Evolutionary conservation across 2,329 filamentous ascomycete genomes (phyloP), one percentile per base, ranked within the genome.

Genomic region (Sclerotinia spermophila): DNA sequence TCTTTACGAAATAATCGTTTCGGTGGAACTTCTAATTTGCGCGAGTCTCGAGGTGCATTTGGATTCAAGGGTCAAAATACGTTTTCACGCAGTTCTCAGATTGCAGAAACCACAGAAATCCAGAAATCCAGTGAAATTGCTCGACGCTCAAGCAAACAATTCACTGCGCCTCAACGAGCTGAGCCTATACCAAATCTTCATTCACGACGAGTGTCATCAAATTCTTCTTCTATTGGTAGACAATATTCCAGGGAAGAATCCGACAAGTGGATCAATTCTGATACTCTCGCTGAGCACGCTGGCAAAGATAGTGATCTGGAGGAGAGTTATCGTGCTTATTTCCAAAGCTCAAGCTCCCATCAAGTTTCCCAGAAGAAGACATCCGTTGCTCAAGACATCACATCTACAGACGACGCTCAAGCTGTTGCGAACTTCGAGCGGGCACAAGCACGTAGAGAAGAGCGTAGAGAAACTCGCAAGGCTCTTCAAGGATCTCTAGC

Each of bases 221-320:
- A 44, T n/a, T 19, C n/a, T 24, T 38, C 24, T 53, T 53, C 35
- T 8, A 21, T 27, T n/a, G 5, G 62, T 40, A 53, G n/a, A 42
- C 62, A 53, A 30, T 40, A 24, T 27, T 24, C 35, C 15, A 42
- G 19, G 19, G 62, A 66, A 53, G 45, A 53, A 53, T 30, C 62
- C 5, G 27, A 40, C 11, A 40, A 66, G 33, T 66, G 62, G 62
- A 66, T 66, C 45, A 66, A 42, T 66, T 66, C n/a, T 17, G 45
- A 66, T 66, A 66, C 62, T 1, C 45, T 53, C 38, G 24, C 35
- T 45, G 42, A 45, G 35, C n/a, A 27, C 35, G 27, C 42, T 40
- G n/a, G 24, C 8, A 45, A 53, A 30, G 35, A 53, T 10, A 24
- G 45, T 53, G 62, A 53, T 24, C 11, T n/a, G 19, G 62, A 53